phyloP scores from a whole-genome alignment of 2,329 filamentous ascomycete species.

The Calonectria hawksworthii region DNA sequence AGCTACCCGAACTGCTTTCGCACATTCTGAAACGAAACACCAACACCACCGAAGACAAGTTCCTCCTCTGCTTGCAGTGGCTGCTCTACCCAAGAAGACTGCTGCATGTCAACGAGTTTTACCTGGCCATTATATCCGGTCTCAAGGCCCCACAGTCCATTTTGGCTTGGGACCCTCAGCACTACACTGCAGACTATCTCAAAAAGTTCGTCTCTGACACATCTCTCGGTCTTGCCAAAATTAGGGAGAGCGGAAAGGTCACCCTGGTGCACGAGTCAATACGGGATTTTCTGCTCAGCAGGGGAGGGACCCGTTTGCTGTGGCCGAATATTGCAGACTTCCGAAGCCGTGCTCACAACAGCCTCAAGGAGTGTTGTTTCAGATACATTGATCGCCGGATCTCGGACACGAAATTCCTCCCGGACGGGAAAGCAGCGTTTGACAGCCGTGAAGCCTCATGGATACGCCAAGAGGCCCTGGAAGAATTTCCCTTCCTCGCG shows the following conservation, averaged over 20 bases:
- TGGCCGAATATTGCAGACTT: not conserved
- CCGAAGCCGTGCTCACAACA: constrained; percentile 5
- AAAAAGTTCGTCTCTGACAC: constrained; percentile 51
- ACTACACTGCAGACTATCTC: constrained; percentile 41
- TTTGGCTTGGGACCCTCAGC: constrained; percentile 27
- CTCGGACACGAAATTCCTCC: not conserved
- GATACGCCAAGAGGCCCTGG: not conserved
- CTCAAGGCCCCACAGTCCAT: not conserved
- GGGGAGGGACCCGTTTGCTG: constrained; percentile 44
- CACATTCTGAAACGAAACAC: not conserved
- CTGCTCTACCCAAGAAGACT: not conserved
- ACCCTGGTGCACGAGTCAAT: constrained; percentile 65
- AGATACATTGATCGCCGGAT: not conserved
- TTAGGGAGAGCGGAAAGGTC: constrained; percentile 42
- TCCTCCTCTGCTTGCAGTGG: constrained; percentile 13
- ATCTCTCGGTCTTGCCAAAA: constrained; percentile 62
- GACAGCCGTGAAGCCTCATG: not conserved
- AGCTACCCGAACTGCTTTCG: not conserved
- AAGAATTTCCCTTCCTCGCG: constrained; percentile 26
- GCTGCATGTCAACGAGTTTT: not conserved
- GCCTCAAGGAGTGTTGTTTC: constrained; percentile 26
- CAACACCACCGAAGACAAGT: not conserved
- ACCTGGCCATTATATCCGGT: constrained; percentile 2
- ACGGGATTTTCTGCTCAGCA: constrained; percentile 59
- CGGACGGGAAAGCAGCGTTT: not conserved